Evolutionary conservation across 1,284 basidiomycete genomes (phyloP).

Genomic region (Tremellales sp.): DNA sequence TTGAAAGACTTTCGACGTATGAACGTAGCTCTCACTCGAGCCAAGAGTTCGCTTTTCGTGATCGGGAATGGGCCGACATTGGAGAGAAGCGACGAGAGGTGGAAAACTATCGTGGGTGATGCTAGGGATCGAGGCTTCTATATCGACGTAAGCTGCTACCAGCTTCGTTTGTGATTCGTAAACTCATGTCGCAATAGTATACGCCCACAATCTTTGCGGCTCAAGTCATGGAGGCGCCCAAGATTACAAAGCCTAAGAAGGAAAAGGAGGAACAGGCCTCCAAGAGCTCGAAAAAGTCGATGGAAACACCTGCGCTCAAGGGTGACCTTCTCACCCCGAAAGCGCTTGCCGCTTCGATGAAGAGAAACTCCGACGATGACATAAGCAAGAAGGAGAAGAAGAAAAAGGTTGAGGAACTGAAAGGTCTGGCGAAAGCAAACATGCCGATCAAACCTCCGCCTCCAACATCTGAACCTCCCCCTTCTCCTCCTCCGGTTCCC

Average conservation of each 20-base stretch:
- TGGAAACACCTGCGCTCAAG: background rate
- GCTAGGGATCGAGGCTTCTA: slow-evolving; percentile 56
- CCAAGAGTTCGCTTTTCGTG: slow-evolving; percentile 89
- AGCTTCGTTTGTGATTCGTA: slow-evolving; percentile 7
- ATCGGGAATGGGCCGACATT: slow-evolving; percentile 85
- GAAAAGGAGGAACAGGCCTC: slow-evolving; percentile 7
- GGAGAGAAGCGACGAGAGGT: slow-evolving; percentile 74
- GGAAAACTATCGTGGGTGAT: slow-evolving; percentile 73
- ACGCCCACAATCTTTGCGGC: slow-evolving; percentile 22
- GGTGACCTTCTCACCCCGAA: background rate
- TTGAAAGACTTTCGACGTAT: slow-evolving; percentile 78
- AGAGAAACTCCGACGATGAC: background rate
- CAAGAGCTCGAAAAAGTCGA: background rate
- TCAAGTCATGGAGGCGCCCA: background rate
- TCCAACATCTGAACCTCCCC: slow-evolving; percentile 1
- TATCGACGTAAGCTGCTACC: slow-evolving; percentile 43
- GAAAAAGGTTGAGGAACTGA: slow-evolving; percentile 10
- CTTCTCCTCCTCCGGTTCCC: slow-evolving; percentile 11
- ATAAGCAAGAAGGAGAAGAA: slow-evolving; percentile 2
- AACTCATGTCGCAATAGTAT: slow-evolving; percentile 16
- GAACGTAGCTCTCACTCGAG: slow-evolving; percentile 97
- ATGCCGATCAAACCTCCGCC: background rate
- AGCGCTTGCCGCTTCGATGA: slow-evolving; percentile 5
- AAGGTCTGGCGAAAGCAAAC: background rate
- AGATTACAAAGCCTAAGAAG: slow-evolving; percentile 1